Evolutionary conservation across 257 asterid genomes (phyloP).

Genomic region (Solanum verrucosum): DNA sequence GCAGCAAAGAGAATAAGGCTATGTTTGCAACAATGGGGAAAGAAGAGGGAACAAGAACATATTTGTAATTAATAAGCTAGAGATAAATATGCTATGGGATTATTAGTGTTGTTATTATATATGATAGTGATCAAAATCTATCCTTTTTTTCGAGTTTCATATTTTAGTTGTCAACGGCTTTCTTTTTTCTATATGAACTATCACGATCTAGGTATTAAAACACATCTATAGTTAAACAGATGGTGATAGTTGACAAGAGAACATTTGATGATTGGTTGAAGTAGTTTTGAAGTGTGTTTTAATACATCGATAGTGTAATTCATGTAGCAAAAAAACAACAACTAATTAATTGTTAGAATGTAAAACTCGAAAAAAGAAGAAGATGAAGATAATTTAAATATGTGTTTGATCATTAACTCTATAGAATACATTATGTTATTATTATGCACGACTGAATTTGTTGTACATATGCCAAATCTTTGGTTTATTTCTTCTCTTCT

Average conservation of each 20-base stretch:
- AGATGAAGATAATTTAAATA: not conserved
- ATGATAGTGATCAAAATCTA: no score
- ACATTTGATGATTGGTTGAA: not conserved
- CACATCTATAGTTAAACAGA: not conserved
- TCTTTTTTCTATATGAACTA: no score
- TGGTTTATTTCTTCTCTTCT: not conserved
- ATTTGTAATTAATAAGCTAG: not conserved
- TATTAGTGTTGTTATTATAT: no score
- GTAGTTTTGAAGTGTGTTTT: not conserved
- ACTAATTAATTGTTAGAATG: not conserved
- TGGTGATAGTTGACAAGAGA: not conserved
- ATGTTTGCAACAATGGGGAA: constrained; percentile 26
- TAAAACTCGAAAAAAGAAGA: not conserved
- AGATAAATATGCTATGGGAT: not conserved
- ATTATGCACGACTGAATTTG: not conserved
- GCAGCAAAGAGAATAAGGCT: constrained; percentile 19
- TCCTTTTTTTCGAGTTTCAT: no score
- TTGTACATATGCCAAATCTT: not conserved
- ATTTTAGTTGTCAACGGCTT: no score
- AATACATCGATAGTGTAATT: not conserved
- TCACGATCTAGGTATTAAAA: no score
- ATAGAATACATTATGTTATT: not conserved
- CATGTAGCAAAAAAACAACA: not conserved
- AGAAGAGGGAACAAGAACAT: constrained; percentile 15
- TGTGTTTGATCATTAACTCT: not conserved